Conservation (phyloP, 2,329 filamentous ascomycete genomes). For the Ceratocystis variospora region DNA sequence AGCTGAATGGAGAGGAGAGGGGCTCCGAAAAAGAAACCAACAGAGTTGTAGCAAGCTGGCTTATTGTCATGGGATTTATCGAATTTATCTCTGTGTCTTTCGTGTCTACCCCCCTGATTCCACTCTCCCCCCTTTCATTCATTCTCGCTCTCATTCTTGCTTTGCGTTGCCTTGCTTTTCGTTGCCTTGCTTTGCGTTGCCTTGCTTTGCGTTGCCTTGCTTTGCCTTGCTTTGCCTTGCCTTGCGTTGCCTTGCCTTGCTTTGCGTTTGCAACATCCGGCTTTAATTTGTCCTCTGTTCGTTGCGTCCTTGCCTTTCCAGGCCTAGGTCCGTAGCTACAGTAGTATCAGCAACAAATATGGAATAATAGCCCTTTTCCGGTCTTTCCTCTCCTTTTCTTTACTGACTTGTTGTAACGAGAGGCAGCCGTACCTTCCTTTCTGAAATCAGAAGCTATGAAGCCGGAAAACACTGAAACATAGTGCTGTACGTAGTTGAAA, state of each 20-base stretch:
- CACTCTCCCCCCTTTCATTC: constrained; percentile 4
- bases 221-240: neutral
- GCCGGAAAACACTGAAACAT: neutral
- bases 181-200: neutral
- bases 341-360: no score
- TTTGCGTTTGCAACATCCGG: neutral
- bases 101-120: neutral
- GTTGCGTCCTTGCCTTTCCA: neutral
- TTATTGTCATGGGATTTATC: no score
- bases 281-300: neutral
- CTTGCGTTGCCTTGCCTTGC: neutral
- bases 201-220: neutral
- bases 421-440: no score
- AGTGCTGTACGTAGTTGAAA: neutral
- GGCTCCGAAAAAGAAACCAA: no score
- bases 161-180: neutral
- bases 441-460: neutral
- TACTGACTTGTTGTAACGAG: neutral
- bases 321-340: neutral
- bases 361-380: no score
- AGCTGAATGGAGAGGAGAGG: no score
- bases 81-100: neutral
- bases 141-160: neutral
- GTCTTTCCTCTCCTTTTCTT: neutral
- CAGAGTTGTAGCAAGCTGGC: no score